Percentiles rank a stretch among this genome's conserved stretches.
Evolutionary conservation across 164 flowering plant species (phyloP).

Genomic region (Protea cynaroides): DNA sequence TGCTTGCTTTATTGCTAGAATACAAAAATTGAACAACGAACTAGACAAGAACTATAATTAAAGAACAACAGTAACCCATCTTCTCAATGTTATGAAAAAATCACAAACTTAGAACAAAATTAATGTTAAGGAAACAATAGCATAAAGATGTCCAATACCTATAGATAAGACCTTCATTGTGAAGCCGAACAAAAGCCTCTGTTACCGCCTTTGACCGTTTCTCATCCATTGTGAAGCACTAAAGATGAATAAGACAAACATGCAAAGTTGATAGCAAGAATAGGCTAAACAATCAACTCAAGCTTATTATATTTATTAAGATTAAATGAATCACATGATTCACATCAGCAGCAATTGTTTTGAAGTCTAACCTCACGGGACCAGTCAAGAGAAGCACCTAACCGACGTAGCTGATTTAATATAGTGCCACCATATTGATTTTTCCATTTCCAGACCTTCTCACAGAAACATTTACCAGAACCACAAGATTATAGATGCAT

Average conservation of each 20-base stretch:
- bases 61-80: no score
- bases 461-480: constrained; percentile 11
- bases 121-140: not conserved
- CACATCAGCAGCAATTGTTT: not conserved
- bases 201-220: constrained; percentile 81
- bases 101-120: not conserved
- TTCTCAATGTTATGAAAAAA: no score
- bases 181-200: constrained; percentile 90
- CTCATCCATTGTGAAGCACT: constrained; percentile 99
- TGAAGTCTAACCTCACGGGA: constrained; percentile 73
- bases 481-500: not conserved
- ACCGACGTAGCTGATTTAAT: constrained; percentile 63
- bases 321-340: not conserved
- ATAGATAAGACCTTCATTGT: constrained; percentile 74
- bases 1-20: no score
- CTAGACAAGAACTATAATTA: no score
- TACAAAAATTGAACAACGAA: no score
- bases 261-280: not conserved
- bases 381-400: constrained; percentile 99
- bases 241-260: constrained; percentile 6
- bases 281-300: not conserved
- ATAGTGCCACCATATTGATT: constrained; percentile 81
- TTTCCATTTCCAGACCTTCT: constrained; percentile 98
- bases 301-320: not conserved
- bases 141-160: constrained; percentile 36